Evolutionary conservation across 768 basidiomycete genomes (phyloP), one percentile per base, ranked within the genome.

Genomic region (Amanita muscaria): DNA sequence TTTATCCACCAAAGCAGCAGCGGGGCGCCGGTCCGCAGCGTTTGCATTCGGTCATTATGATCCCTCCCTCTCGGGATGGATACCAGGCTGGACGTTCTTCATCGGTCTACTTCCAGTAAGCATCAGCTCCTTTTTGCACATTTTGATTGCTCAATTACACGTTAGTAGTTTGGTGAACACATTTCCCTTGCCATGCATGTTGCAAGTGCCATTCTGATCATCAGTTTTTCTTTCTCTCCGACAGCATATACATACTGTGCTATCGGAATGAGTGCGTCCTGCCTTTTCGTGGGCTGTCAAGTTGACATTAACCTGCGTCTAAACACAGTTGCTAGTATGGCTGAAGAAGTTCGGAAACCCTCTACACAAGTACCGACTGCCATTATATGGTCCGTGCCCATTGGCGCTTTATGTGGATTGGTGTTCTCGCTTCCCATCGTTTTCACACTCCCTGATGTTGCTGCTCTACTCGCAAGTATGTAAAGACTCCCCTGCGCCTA

Each of bases 71-170:
- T 76, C 80, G 0, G 81, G 81, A 5, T 83, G 80, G 80, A 70
- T 69, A 2, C 67, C 76, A 10, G 81, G 77, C 24, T 83, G 79
- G 79, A 68, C 77, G 0, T 83, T 81, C 55, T 83, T 81, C 56
- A 76, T 81, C 25, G 80, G 80, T 24, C 53, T 80, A 16, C 65
- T 79, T 18, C 77, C 74, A 33, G 77, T 78, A 61, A 47, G 70
- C 40, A 30, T 12, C 14, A 22, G 3, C 11, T n/a, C 34, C 33
- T 16, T 42, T 29, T 16, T 11, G 50, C n/a, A n/a, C n/a, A n/a
- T 19, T 25, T 35, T 12, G 7, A 34, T 11, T 16, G 40, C 21
- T 42, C 52, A 12, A 52, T 16, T n/a, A 10, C 18, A 19, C 24
- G 34, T 12, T 40, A 30, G n/a, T 42, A 67, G 66, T 58, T 65